These are phyloP conservation scores for Ogataea salicorniae DNA, from an alignment of 805 yeast species.

Conservation along the genomic window DNA sequence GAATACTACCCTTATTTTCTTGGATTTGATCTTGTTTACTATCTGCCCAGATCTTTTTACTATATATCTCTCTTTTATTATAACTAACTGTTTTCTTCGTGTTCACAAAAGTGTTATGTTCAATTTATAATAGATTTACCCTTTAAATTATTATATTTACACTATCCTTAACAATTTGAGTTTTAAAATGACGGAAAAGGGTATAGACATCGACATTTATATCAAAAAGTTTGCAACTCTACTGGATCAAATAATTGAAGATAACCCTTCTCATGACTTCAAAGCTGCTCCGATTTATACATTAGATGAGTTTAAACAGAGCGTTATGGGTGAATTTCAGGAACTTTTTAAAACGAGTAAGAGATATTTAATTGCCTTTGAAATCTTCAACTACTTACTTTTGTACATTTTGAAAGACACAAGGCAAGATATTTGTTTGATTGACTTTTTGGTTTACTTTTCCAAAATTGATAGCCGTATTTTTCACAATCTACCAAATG, in stretches of 20 bases:
- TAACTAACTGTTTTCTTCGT: no score
- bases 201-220: conserved; percentile 1
- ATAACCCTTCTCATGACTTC: conserved; percentile 17
- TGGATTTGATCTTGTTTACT: no score
- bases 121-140: no score
- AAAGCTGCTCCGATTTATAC: conserved; percentile 17
- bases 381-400: conserved; percentile 13
- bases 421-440: conserved; percentile 17
- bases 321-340: conserved; percentile 9
- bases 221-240: conserved; percentile 2
- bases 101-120: no score
- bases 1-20: no score
- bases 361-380: conserved; percentile 11
- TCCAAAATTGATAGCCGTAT: conserved; percentile 17
- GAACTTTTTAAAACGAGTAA: conserved; percentile 14
- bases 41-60: no score
- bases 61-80: no score
- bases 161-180: no score
- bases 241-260: conserved; percentile 14
- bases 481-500: conserved; percentile 20
- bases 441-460: conserved; percentile 21
- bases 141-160: no score
- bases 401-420: not conserved
- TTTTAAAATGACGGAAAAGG: not conserved
- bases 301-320: conserved; percentile 20